Percentiles rank a stretch among this genome's conserved stretches.
These are phyloP conservation scores for Apodospora peruviana DNA, from an alignment of 495 filamentous ascomycete species.

Conservation along the genomic window DNA sequence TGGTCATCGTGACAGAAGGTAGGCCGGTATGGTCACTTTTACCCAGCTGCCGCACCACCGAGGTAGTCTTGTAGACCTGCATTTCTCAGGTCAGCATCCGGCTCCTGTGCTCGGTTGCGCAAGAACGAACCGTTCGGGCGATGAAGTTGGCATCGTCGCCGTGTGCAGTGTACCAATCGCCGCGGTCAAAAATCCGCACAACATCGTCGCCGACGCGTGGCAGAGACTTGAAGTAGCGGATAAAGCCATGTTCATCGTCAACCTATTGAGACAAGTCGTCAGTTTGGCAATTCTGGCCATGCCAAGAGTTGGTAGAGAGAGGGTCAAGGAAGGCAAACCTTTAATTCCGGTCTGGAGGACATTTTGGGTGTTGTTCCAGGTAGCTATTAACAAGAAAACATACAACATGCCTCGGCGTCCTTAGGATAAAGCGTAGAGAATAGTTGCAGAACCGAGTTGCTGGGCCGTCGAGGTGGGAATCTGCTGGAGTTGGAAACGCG, in stretches of 20 bases:
- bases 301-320: too few species aligned
- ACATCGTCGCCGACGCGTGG: constrained; percentile 62
- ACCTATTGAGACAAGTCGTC: constrained; percentile 47
- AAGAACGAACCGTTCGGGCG: constrained; percentile 61
- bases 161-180: constrained; percentile 93
- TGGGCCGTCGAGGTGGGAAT: too few species aligned
- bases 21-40: constrained; percentile 74
- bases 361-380: constrained; percentile 40
- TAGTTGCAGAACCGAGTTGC: too few species aligned
- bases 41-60: constrained; percentile 85
- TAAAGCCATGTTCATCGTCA: constrained; percentile 94
- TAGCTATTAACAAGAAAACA: too few species aligned
- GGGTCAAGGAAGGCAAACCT: constrained; percentile 55
- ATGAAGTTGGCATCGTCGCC: constrained; percentile 91
- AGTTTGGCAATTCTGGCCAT: too few species aligned
- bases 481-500: too few species aligned
- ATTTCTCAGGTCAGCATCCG: background rate
- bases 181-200: constrained; percentile 87
- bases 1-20: constrained; percentile 86
- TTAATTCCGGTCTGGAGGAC: constrained; percentile 88
- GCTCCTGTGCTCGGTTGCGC: background rate
- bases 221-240: constrained; percentile 84
- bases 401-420: too few species aligned
- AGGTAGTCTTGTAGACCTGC: constrained; percentile 93
- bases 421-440: too few species aligned